Conservation (phyloP, 1,284 basidiomycete species). For the Wolfiporia cocos region DNA sequence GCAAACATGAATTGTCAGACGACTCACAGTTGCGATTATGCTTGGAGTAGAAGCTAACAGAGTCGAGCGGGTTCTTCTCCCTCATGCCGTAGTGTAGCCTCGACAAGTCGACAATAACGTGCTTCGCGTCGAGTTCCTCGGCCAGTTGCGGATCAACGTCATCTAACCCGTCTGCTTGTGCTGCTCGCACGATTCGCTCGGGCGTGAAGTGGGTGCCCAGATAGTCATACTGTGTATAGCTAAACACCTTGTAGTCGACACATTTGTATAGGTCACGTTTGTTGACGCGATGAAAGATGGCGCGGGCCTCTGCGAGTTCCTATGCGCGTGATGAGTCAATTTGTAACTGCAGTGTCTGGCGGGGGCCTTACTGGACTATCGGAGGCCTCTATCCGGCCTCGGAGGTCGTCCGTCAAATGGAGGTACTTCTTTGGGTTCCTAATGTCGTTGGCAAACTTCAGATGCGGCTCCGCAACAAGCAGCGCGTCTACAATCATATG, state of each 20-base stretch:
- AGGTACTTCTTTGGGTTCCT: constrained; percentile 52
- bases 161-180: constrained; percentile 25
- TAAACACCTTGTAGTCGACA: constrained; percentile 64
- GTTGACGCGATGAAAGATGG: constrained; percentile 54
- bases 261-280: constrained; percentile 59
- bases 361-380: constrained; percentile 35
- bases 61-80: constrained; percentile 60
- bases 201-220: constrained; percentile 45
- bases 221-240: constrained; percentile 35
- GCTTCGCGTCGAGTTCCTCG: constrained; percentile 32
- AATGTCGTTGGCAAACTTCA: constrained; percentile 56
- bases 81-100: constrained; percentile 71
- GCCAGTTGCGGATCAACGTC: constrained; percentile 23
- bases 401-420: constrained; percentile 61
- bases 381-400: constrained; percentile 50
- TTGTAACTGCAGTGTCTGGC: neutral
- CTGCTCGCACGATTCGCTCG: constrained; percentile 45
- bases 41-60: constrained; percentile 71
- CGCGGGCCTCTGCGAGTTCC: constrained; percentile 53
- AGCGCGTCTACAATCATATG: constrained; percentile 76
- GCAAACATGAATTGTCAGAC: no score
- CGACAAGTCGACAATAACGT: constrained; percentile 60
- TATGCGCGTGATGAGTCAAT: constrained; percentile 19
- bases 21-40: constrained; percentile 47
- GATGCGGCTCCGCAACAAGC: constrained; percentile 51